Base-by-base conservation (phyloP, 1,139 yeast genomes). In the Taiozyma sp. region DNA sequence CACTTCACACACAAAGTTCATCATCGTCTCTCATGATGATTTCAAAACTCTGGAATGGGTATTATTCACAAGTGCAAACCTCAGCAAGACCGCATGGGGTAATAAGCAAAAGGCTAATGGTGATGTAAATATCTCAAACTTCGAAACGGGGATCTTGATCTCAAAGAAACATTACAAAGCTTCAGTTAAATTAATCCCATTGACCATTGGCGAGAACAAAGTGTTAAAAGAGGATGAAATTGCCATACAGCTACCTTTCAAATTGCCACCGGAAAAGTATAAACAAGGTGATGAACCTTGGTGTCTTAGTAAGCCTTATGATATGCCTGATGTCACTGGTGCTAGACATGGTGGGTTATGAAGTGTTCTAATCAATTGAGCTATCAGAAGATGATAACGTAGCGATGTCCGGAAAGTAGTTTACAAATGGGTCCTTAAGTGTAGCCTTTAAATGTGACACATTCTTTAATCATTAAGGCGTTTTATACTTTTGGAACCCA, bases 11-110 rank as follows among this genome's bases (percentile, higher is more conserved):
- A 71, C 76, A 4, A 76, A 76, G 56, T 74, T 74, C 35, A 68
- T 75, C 56, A 52, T 71, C 72, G 76, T 67, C 64, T 78, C 74
- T 65, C 72, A 58, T 19, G 80, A 79, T 57, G 60, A 74, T 47
- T 82, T 81, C 68, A 56, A 67, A 28, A 65, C 79, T 1, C 58
- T 83, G 3, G 75, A 77, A 50, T 85, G 90, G 89, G 76, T 80
- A 16, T 59, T 82, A n/a, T 70, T 82, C 64, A 83, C 88, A 2
- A 81, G 88, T 52, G 83, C 84, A 43, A 85, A 85, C 61, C 61
- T 83, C 37, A 81, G 88, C 29, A 75, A 76, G 50, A 83, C 80
- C 54, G 90, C 90, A 0, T 84, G 90, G 90, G 91, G 91, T 0
- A 50, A 44, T 56, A 22, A 10, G 22, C 26, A 16, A 2, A 22